Conservation (phyloP, 768 basidiomycete genomes). For the Lactarius hengduanensis region DNA sequence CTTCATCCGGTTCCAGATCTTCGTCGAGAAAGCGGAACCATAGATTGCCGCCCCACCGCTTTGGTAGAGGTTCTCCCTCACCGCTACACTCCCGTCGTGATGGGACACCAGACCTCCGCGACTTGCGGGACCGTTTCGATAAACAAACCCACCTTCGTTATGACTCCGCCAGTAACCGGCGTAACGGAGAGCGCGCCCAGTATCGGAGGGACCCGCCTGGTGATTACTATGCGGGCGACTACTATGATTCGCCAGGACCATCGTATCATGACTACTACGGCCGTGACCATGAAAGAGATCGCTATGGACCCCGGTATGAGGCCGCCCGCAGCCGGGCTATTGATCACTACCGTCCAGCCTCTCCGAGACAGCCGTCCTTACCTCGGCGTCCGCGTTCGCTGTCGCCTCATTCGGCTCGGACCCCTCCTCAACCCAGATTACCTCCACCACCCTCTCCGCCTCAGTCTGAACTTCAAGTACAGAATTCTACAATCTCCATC, state of each 20-base stretch:
- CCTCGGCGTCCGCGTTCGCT: conserved; percentile 25
- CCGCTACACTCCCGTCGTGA: conserved; percentile 21
- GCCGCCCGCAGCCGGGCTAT: conserved; percentile 10
- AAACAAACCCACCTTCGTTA: conserved; percentile 10
- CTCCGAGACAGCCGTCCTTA: conserved; percentile 28
- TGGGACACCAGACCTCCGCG: conserved; percentile 20
- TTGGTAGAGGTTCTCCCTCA: conserved; percentile 17
- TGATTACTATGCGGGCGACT: conserved; percentile 14
- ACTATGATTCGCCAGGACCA: conserved; percentile 20
- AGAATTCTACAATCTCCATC: conserved; percentile 38
- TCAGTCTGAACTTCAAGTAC: conserved; percentile 28
- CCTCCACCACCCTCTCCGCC: conserved; percentile 32
- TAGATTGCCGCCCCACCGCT: conserved; percentile 25
- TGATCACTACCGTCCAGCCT: conserved; percentile 30
- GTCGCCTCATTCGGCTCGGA: conserved; percentile 28
- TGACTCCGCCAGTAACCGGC: conserved; percentile 20
- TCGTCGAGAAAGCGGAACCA: conserved; percentile 24
- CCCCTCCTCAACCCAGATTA: conserved; percentile 28
- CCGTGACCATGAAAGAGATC: conserved; percentile 24
- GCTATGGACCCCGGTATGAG: conserved; percentile 20
- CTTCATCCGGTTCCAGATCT: conserved; percentile 26
- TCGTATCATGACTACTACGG: conserved; percentile 19
- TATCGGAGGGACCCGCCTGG: conserved; percentile 19
- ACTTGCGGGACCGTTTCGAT: conserved; percentile 8
- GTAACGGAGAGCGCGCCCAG: conserved; percentile 20